These are phyloP conservation scores for Tetracentron sinense DNA, from an alignment of 164 flowering plant species.

Conservation along the genomic window DNA sequence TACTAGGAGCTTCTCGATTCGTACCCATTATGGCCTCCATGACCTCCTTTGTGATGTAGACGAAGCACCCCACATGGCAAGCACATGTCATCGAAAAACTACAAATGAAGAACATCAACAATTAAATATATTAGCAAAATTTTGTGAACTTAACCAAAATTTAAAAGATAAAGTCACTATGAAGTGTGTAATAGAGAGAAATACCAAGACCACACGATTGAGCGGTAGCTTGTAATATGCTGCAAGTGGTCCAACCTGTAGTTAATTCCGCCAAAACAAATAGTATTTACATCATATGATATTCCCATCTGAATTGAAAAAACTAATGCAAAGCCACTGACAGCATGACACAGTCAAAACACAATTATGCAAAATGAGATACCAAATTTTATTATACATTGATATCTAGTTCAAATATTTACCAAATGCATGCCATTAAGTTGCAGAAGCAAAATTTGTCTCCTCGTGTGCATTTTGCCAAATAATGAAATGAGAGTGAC, in stretches of 20 bases:
- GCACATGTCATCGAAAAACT: constrained; percentile 89
- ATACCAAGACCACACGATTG: constrained; percentile 85
- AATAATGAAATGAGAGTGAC: neutral
- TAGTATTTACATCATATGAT: neutral
- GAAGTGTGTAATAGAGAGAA: neutral
- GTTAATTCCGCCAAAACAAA: constrained; percentile 1
- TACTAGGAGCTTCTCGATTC: neutral
- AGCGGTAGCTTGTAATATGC: constrained; percentile 94
- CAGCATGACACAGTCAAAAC: too few species aligned
- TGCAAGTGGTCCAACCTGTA: constrained; percentile 86
- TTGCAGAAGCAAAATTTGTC: neutral
- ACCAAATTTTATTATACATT: neutral
- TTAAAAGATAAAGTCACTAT: neutral
- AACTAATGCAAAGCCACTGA: neutral
- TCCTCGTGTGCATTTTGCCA: neutral
- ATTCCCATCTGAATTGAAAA: neutral
- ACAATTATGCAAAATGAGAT: neutral
- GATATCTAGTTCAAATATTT: neutral
- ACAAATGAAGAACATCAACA: constrained; percentile 9
- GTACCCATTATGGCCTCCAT: constrained; percentile 91
- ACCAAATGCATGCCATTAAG: neutral
- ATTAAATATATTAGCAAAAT: neutral
- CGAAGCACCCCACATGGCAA: constrained; percentile 98
- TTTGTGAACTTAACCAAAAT: neutral
- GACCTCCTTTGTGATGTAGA: constrained; percentile 67